These are phyloP conservation scores for Berberis thunbergii DNA, from an alignment of 164 flowering plant genomes.

Conservation along the genomic window DNA sequence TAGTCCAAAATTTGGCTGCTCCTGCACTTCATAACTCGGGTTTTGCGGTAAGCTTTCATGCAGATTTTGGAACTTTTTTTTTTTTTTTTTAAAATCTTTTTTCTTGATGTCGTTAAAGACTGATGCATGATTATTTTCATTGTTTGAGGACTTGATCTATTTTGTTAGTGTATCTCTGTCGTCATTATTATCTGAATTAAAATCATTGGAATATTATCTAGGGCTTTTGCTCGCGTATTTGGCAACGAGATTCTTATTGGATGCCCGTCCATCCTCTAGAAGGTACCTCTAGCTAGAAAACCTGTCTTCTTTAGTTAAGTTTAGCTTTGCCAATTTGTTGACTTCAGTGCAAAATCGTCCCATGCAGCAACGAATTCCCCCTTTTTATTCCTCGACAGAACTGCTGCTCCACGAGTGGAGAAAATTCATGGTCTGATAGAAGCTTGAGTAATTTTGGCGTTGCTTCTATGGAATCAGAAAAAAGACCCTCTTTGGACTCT, in stretches of 20 bases:
- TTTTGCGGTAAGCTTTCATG: constrained; percentile 70
- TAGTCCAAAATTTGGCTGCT: constrained; percentile 60
- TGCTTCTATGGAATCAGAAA: constrained; percentile 83
- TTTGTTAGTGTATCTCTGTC: no score
- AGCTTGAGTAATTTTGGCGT: constrained; percentile 88
- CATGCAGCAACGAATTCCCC: constrained; percentile 86
- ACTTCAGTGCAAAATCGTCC: constrained; percentile 11
- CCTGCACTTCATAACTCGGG: constrained; percentile 96
- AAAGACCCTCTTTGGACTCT: constrained; percentile 53
- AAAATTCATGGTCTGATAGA: constrained; percentile 85
- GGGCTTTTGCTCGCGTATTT: constrained; percentile 97
- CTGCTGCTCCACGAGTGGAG: constrained; percentile 63
- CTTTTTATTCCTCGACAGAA: constrained; percentile 92
- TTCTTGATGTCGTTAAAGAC: neutral
- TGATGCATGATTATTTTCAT: neutral
- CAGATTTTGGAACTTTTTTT: neutral
- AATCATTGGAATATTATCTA: constrained; percentile 12
- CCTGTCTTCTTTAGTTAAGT: neutral
- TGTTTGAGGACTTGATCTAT: neutral
- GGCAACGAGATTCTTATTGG: constrained; percentile 97
- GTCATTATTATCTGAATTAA: no score
- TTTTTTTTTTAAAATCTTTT: neutral
- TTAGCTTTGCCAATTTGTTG: constrained; percentile 1
- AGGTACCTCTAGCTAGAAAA: constrained; percentile 37
- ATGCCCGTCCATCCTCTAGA: constrained; percentile 82